These are phyloP conservation scores for Trametes elegans DNA, from an alignment of 768 basidiomycete species.

Conservation along the genomic window DNA sequence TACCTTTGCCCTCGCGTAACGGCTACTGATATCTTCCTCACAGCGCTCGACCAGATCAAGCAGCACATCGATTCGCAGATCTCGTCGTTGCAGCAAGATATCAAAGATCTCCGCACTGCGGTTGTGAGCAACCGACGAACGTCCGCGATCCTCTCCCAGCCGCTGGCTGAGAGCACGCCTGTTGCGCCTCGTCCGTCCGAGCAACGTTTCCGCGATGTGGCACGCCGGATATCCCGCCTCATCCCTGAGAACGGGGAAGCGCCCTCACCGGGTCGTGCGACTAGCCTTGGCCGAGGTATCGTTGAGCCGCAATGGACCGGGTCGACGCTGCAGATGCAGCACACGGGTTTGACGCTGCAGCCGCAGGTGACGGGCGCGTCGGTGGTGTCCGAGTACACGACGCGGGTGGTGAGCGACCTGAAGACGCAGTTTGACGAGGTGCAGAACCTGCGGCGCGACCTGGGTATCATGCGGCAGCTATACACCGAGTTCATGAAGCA, in stretches of 20 bases:
- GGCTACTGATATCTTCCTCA: not conserved
- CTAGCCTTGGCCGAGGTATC: conserved; percentile 22
- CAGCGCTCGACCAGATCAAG: conserved; percentile 97
- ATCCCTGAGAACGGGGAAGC: conserved; percentile 42
- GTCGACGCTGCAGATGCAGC: conserved; percentile 41
- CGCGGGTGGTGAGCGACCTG: conserved; percentile 74
- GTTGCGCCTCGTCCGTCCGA: conserved; percentile 68
- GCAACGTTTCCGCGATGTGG: conserved; percentile 68
- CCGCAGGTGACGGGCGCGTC: conserved; percentile 79
- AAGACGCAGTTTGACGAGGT: conserved; percentile 95
- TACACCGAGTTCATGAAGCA: conserved; percentile 92
- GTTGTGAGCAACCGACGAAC: conserved; percentile 57
- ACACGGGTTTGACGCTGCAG: conserved; percentile 66
- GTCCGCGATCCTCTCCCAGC: conserved; percentile 50
- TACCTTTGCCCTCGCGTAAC: not conserved
- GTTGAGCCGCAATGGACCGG: conserved; percentile 30
- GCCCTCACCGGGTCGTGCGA: conserved; percentile 28
- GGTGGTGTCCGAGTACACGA: conserved; percentile 67
- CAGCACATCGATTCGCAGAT: conserved; percentile 96
- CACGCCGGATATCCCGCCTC: conserved; percentile 71
- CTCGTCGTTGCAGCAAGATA: conserved; percentile 76
- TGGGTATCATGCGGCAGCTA: conserved; percentile 91
- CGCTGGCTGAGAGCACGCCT: conserved; percentile 67
- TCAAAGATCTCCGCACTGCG: conserved; percentile 79
- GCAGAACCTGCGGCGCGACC: conserved; percentile 88